phyloP scores from a whole-genome alignment of 2,329 filamentous ascomycete species.

The Epichloe uncinata region DNA sequence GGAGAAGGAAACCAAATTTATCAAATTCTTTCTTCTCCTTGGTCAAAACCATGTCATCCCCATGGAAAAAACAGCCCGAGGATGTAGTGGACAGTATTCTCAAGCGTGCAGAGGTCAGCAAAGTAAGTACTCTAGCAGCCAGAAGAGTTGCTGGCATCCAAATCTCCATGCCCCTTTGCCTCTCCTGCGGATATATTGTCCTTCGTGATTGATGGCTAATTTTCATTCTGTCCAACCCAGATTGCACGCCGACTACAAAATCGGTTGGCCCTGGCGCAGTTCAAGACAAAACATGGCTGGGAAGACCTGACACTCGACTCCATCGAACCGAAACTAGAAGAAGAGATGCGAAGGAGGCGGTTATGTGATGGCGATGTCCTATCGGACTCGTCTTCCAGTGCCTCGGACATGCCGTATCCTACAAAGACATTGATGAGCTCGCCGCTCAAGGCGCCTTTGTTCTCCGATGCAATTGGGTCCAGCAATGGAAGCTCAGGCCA shows the following conservation, averaged over 20 bases:
- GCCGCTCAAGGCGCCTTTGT: conserved; percentile 68
- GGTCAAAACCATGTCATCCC: conserved; percentile 38
- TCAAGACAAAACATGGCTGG: conserved; percentile 95
- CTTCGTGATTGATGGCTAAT: background rate
- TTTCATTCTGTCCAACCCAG: conserved; percentile 31
- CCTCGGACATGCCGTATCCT: conserved; percentile 64
- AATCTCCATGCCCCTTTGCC: background rate
- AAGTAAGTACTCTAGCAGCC: conserved; percentile 36
- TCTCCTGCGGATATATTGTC: background rate
- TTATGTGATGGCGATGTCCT: conserved; percentile 58
- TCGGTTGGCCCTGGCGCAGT: conserved; percentile 86
- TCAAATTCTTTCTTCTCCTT: background rate
- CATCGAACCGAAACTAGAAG: conserved; percentile 73
- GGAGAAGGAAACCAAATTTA: background rate
- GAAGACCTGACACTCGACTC: conserved; percentile 76
- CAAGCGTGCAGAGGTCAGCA: conserved; percentile 61
- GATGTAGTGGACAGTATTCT: conserved; percentile 55
- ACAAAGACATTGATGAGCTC: conserved; percentile 64
- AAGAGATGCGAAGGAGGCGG: conserved; percentile 63
- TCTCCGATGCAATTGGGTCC: conserved; percentile 68
- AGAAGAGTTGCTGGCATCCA: background rate
- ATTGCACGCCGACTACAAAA: conserved; percentile 89
- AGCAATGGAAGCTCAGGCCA: conserved; percentile 54
- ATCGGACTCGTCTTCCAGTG: conserved; percentile 76
- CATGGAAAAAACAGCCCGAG: conserved; percentile 50